Conservation (phyloP, 2,329 filamentous ascomycete genomes). For the Colletotrichum caudatum region DNA sequence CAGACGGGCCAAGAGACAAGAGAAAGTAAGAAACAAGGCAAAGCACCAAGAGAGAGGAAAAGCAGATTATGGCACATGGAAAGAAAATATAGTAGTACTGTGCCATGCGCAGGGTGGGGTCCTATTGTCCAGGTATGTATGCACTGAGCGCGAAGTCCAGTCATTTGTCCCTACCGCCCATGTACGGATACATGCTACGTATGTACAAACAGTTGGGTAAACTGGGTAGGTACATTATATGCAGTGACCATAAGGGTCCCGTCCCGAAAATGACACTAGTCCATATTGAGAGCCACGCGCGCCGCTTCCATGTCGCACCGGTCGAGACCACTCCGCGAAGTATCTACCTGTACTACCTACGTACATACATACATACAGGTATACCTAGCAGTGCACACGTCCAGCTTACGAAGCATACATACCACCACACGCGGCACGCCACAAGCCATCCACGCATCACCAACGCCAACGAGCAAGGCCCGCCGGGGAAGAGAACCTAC, state of each 20-base stretch:
- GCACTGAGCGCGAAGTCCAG: constrained; percentile 15
- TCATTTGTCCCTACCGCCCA: constrained; percentile 16
- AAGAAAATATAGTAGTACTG: neutral
- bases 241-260: too few relatives aligned
- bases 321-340: neutral
- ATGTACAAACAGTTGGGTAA: too few relatives aligned
- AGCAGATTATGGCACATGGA: neutral
- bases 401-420: too few relatives aligned
- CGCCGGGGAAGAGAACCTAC: neutral
- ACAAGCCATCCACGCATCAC: neutral
- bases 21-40: neutral
- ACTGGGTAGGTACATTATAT: too few relatives aligned
- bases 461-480: neutral
- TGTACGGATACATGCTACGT: too few relatives aligned
- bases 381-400: too few relatives aligned
- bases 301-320: neutral
- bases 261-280: neutral
- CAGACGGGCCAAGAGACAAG: too few relatives aligned
- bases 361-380: too few relatives aligned
- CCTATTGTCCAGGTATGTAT: too few relatives aligned
- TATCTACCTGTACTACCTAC: too few relatives aligned
- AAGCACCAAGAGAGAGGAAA: neutral
- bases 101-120: neutral
- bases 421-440: neutral
- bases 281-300: neutral